Evolutionary conservation across 805 yeast genomes (phyloP).

Genomic region (Hanseniaspora osmophila): DNA sequence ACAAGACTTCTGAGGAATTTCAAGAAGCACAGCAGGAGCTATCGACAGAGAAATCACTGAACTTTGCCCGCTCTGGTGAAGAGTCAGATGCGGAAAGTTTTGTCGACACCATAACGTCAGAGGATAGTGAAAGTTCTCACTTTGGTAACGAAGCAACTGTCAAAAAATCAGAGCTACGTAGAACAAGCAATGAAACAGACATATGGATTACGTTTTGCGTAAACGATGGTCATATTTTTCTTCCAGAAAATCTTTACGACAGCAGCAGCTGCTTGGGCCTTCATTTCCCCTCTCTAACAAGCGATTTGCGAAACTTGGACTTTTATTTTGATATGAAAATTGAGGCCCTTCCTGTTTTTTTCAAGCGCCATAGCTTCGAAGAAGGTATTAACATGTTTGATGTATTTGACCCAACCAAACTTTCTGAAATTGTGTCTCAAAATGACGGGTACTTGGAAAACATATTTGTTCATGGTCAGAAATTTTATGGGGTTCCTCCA

Average conservation of each 20-base stretch:
- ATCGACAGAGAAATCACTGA: constrained; percentile 2
- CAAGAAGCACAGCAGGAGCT: constrained; percentile 20
- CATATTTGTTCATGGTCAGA: constrained; percentile 62
- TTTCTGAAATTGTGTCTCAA: constrained; percentile 20
- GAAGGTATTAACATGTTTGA: constrained; percentile 8
- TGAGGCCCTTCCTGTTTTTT: constrained; percentile 45
- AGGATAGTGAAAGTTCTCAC: constrained; percentile 3
- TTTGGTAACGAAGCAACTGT: constrained; percentile 2
- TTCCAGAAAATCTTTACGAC: constrained; percentile 65
- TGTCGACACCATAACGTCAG: neutral
- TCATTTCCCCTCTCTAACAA: constrained; percentile 48
- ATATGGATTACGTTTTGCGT: constrained; percentile 60
- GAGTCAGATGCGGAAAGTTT: neutral
- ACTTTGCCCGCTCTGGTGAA: neutral
- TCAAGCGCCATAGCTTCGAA: constrained; percentile 14
- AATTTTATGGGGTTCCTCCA: constrained; percentile 90
- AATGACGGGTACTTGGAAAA: constrained; percentile 26
- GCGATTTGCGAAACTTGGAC: constrained; percentile 76
- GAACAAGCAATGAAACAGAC: constrained; percentile 62
- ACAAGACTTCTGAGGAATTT: constrained; percentile 77
- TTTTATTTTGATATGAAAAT: constrained; percentile 89
- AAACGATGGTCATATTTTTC: constrained; percentile 49
- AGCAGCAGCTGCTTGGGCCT: constrained; percentile 47
- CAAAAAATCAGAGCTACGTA: constrained; percentile 19
- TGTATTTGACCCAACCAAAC: constrained; percentile 6